Evolutionary conservation across 1,139 yeast genomes (phyloP).

Genomic region (Debaryomyces sp.): DNA sequence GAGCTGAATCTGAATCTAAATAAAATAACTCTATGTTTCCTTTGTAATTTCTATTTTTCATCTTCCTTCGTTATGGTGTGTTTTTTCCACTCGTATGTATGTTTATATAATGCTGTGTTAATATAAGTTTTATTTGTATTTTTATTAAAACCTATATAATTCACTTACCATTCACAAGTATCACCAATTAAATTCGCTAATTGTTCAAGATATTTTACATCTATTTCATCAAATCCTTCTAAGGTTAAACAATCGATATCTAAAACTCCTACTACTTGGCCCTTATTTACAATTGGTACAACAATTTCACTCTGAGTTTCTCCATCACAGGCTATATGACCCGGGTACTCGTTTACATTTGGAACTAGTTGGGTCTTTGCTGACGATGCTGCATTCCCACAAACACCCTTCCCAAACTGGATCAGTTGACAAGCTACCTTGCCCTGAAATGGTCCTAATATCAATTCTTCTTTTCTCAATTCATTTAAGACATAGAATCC

Average conservation of each 20-base stretch:
- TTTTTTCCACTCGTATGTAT: slow-evolving; percentile 6
- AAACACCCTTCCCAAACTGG: slow-evolving; percentile 80
- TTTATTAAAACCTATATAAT: not conserved
- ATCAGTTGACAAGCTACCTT: slow-evolving; percentile 93
- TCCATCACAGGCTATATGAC: slow-evolving; percentile 97
- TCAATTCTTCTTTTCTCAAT: slow-evolving; percentile 45
- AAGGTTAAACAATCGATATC: slow-evolving; percentile 78
- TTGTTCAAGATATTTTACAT: slow-evolving; percentile 58
- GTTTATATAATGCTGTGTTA: slow-evolving; percentile 4
- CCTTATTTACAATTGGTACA: slow-evolving; percentile 66
- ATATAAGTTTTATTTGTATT: not conserved
- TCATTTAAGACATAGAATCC: slow-evolving; percentile 73
- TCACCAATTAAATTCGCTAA: slow-evolving; percentile 55
- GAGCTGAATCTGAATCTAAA: slow-evolving; percentile 34
- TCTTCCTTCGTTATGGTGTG: slow-evolving; percentile 4
- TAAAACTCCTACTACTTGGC: slow-evolving; percentile 66
- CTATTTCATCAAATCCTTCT: slow-evolving; percentile 68
- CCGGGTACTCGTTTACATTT: slow-evolving; percentile 78
- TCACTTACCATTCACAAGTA: slow-evolving; percentile 45
- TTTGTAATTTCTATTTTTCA: slow-evolving; percentile 6
- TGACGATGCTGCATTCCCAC: slow-evolving; percentile 77
- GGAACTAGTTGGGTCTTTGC: slow-evolving; percentile 69
- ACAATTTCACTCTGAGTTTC: slow-evolving; percentile 93
- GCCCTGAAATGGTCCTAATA: slow-evolving; percentile 94
- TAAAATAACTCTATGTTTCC: not conserved